Base-by-base conservation (phyloP, 495 filamentous ascomycete species). In the Penicillium mononematosum region DNA sequence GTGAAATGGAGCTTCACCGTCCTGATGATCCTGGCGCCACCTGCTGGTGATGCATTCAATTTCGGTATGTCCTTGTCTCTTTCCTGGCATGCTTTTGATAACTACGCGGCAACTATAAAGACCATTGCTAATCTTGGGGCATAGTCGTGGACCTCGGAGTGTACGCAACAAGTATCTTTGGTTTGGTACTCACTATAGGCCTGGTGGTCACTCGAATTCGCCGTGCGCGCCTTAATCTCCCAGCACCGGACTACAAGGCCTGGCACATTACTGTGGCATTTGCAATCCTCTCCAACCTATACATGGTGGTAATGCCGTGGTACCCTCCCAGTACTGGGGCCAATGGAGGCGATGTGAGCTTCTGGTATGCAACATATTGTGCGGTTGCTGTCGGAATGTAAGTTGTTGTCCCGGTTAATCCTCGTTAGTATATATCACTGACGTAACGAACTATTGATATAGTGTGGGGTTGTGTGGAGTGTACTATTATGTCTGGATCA, bases 11-110 rank as follows among this genome's bases (percentile, higher is more conserved):
- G 61, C 1, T 56, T 86, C 39, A 89, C 85, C 0, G 50, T 85
- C 6, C 43, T 89, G 39, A 85, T 88, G 82, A 87, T 88, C 22
- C 60, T 88, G 0, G 85, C 83, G 1, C 85, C 84, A 4, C 86
- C 85, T 0, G 83, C 84, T 3, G 86, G 86, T 6, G 85, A 88
- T 68, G 85, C 84, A 12, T 89, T 88, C 69, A 83, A 86, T 49
- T 87, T 88, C 56, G 66, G 66, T 74, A 50, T 5, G 67, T 53
- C 10, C n/a, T 12, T 39, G 8, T 17, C 12, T 9, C 5, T 14
- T 45, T n/a, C n/a, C 22, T 16, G 14, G 2, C 16, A 8, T 4
- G 8, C 0, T 29, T 29, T 29, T 27, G 4, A 5, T 20, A 4
- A 29, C 16, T 38, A 31, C 8, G 10, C 9, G 2, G 9, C 11